phyloP scores from a whole-genome alignment of 352 stramenopile genomes.

The Discostella stelligera region DNA sequence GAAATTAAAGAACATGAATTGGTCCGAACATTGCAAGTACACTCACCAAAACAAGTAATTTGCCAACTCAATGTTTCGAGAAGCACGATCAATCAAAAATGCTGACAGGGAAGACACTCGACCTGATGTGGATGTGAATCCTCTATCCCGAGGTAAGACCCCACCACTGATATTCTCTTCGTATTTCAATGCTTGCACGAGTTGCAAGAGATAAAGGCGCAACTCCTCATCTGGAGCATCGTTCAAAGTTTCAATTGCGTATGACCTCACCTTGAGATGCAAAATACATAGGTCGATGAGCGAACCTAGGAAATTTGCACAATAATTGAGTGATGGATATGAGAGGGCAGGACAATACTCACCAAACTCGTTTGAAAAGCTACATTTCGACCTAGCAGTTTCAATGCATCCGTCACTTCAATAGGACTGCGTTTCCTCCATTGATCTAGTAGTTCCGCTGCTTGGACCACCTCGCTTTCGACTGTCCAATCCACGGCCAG shows the following conservation, averaged over 20 bases:
- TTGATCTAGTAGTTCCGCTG: conserved; percentile 84
- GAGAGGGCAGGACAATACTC: neutral
- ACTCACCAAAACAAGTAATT: conserved; percentile 97
- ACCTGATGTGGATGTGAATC: neutral
- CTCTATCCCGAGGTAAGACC: conserved; percentile 11
- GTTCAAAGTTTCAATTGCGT: conserved; percentile 94
- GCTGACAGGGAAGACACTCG: conserved; percentile 82
- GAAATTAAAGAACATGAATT: conserved; percentile 69
- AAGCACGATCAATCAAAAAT: conserved; percentile 93
- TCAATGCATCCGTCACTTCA: conserved; percentile 96
- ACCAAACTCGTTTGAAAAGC: conserved; percentile 85
- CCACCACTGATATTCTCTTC: conserved; percentile 71
- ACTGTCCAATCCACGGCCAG: conserved; percentile 97
- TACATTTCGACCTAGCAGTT: conserved; percentile 91
- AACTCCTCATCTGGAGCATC: conserved; percentile 96
- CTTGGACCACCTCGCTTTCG: conserved; percentile 95
- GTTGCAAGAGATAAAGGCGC: conserved; percentile 95
- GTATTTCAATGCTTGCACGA: conserved; percentile 97
- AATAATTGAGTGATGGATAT: neutral
- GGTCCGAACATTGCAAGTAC: conserved; percentile 21
- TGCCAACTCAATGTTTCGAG: conserved; percentile 92
- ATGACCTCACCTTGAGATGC: conserved; percentile 86
- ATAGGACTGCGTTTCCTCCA: conserved; percentile 89
- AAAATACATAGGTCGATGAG: conserved; percentile 60
- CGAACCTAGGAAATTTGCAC: conserved; percentile 1